Percentiles rank a stretch among this genome's conserved stretches.
Evolutionary conservation across 192 early-diverging fungal species (phyloP).

Genomic region (Umbelopsis isabellina): DNA sequence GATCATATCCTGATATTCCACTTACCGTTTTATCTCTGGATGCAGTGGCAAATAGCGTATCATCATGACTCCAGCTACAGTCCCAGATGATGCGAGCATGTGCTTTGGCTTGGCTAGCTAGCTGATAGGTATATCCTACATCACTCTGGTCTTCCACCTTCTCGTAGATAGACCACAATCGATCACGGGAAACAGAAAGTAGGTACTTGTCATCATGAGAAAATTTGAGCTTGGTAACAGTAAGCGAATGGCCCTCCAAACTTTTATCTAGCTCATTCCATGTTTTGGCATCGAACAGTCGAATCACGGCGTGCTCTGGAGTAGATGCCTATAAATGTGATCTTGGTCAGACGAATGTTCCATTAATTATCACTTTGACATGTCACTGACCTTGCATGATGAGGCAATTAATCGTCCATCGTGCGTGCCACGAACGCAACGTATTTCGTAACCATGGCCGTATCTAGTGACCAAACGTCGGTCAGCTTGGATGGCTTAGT

Average conservation of each 20-base stretch:
- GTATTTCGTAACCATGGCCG: constrained; percentile 95
- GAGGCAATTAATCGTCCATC: constrained; percentile 76
- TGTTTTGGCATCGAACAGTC: constrained; percentile 67
- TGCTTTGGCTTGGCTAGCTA: constrained; percentile 67
- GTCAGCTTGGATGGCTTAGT: neutral
- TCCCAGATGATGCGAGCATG: constrained; percentile 96
- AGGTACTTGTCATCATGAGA: constrained; percentile 74
- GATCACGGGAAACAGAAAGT: constrained; percentile 84
- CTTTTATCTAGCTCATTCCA: constrained; percentile 70
- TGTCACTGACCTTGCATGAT: constrained; percentile 62
- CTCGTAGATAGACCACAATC: constrained; percentile 84
- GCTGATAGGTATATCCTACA: constrained; percentile 56
- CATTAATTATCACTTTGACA: neutral
- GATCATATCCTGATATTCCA: neutral
- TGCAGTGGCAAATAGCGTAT: constrained; percentile 82
- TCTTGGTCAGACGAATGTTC: neutral
- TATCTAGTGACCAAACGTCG: constrained; percentile 43
- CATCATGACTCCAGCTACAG: constrained; percentile 80
- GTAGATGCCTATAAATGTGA: constrained; percentile 54
- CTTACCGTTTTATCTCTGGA: constrained; percentile 88
- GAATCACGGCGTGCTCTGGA: constrained; percentile 72
- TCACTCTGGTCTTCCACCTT: constrained; percentile 42
- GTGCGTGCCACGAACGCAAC: constrained; percentile 73
- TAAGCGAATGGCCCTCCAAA: constrained; percentile 74
- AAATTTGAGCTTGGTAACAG: constrained; percentile 83